A percentile compares a stretch with the other conserved stretches of the same genome.
Conservation (phyloP, 345 rosid species). For the Pugionium cornutum region DNA sequence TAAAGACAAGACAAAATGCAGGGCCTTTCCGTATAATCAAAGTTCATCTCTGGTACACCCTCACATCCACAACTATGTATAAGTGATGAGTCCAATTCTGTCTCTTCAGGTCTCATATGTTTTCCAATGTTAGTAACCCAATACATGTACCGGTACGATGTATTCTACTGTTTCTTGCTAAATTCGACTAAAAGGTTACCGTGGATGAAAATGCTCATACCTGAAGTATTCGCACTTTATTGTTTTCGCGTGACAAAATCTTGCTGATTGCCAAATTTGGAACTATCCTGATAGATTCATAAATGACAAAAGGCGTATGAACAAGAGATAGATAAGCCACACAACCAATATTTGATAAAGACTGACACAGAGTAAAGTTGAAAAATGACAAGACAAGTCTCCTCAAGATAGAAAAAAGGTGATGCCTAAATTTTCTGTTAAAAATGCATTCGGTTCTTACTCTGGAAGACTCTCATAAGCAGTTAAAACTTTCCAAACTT, state of each 20-base stretch:
- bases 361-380: conserved; percentile 6
- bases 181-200: not conserved
- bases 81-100: not conserved
- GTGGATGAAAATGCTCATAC: conserved; percentile 43
- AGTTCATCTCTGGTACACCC: conserved; percentile 2
- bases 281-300: conserved; percentile 66
- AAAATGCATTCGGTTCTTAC: conserved; percentile 44
- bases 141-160: not conserved
- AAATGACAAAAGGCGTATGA: conserved; percentile 23
- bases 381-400: not conserved
- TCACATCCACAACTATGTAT: not conserved
- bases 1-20: conserved; percentile 3
- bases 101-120: not conserved
- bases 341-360: conserved; percentile 1
- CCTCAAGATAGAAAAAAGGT: not conserved
- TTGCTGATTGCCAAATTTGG: conserved; percentile 94
- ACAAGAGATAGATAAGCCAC: conserved; percentile 7
- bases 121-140: conserved; percentile 11
- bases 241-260: conserved; percentile 85
- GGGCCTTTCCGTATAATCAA: conserved; percentile 10
- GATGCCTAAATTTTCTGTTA: not conserved
- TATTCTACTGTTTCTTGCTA: not conserved
- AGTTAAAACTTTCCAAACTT: conserved; percentile 93
- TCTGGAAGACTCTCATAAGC: conserved; percentile 95
- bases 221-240: conserved; percentile 91